phyloP scores from a whole-genome alignment of 768 basidiomycete genomes.

The Heimioporus sp. region DNA sequence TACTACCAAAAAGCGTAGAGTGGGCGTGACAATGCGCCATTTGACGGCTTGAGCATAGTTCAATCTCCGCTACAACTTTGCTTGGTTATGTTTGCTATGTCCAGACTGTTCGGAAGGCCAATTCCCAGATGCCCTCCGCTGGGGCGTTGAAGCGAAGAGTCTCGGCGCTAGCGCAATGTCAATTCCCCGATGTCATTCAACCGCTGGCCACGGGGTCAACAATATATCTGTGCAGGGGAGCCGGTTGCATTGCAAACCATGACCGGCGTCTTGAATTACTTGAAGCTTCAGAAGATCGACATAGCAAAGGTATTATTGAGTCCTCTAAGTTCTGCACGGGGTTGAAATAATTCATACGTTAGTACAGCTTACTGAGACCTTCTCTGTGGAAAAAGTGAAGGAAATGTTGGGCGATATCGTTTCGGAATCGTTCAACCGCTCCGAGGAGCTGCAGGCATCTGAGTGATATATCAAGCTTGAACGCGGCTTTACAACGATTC shows the following conservation, averaged over 20 bases:
- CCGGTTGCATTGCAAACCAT: conserved; percentile 89
- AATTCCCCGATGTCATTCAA: too few species aligned
- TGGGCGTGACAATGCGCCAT: too few species aligned
- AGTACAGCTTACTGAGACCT: conserved; percentile 77
- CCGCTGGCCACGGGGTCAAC: conserved; percentile 71
- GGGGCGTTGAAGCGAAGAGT: too few species aligned
- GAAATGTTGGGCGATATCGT: conserved; percentile 95
- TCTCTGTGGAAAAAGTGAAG: conserved; percentile 89
- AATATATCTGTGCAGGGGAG: conserved; percentile 99
- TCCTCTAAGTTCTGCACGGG: not conserved
- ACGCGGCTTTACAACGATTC: conserved; percentile 94
- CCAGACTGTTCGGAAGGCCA: too few species aligned
- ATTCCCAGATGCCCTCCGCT: too few species aligned
- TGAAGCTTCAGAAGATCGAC: conserved; percentile 96
- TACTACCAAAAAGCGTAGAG: too few species aligned
- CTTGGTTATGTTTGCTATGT: too few species aligned
- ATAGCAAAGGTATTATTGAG: conserved; percentile 74
- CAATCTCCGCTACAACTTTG: too few species aligned
- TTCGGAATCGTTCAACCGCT: conserved; percentile 72
- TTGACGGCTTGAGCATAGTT: too few species aligned
- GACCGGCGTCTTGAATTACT: conserved; percentile 94
- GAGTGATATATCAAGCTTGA: conserved; percentile 93
- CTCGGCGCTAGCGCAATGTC: too few species aligned
- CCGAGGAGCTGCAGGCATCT: conserved; percentile 71
- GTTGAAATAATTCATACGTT: not conserved